Base-by-base conservation (phyloP, 352 stramenopile genomes). In the Saprolegnia parasitica region DNA sequence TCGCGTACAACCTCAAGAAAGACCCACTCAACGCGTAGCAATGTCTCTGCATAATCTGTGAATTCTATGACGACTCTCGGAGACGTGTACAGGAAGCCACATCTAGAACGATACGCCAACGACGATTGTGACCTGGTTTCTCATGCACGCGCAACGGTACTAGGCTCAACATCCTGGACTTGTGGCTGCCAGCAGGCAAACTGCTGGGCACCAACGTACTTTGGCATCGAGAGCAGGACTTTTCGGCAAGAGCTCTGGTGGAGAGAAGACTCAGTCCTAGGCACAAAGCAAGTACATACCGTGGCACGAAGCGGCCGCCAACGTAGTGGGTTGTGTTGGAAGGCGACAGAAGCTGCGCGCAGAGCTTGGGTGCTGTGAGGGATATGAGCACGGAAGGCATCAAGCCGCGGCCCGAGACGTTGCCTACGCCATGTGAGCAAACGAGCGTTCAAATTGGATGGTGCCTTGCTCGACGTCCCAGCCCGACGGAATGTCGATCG, bases 401-500 rank as follows among this genome's bases (percentile, higher is more conserved):
- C 65, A 98, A 88, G 29, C 89, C 83, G 11, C 84, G 60, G 42
- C 88, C 86, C 37, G 57, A 74, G 46, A 92, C 83, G 50, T 95
- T 90, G 78, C 81, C 81, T 89, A 35, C 54, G 32, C 37, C 1
- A 46, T 21, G 29, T 35, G n/a, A 21, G 18, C 21, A 47, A 1
- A 11, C 39, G 15, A 18, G 47, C 9, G 16, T 29, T 16, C 16
- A 18, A 24, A 70, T 18, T 23, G 35, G 26, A 24, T 24, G 3
- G 21, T 71, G 89, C 86, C 87, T 65, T 78, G 75, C 71, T 99
- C 91, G 15, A 99, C 97, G 73, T 99, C 86, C 96, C 97, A 99
- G 10, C 97, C 97, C 3, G 94, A 99, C 0, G 98, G 98, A 68
- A 99, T 95, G 77, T 99, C 98, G 4, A 99, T 95, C 23, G 93